Percentiles rank a stretch among this genome's conserved stretches.
These are phyloP conservation scores for Aspergillus cejpii DNA, from an alignment of 2,329 filamentous ascomycete genomes.

Conservation along the genomic window DNA sequence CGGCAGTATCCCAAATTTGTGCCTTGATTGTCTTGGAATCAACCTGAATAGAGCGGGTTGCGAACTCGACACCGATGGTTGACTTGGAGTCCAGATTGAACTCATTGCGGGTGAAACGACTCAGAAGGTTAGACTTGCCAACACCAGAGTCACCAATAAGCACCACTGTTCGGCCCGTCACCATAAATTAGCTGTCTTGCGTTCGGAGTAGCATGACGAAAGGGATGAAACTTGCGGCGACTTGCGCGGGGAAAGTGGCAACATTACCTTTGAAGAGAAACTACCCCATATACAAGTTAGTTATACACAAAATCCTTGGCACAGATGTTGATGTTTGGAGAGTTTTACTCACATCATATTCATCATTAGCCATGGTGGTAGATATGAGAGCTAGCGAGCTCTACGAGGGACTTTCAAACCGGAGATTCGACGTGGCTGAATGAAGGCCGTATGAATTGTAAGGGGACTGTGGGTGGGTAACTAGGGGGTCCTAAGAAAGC, in stretches of 20 bases:
- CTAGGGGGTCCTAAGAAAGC: slow-evolving; percentile 11
- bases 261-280: slow-evolving; percentile 95
- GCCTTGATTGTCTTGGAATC: slow-evolving; percentile 99
- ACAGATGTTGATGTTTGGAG: neutral
- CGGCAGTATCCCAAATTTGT: slow-evolving; percentile 99
- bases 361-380: slow-evolving; percentile 88
- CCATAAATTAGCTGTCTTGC: slow-evolving; percentile 15
- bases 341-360: slow-evolving; percentile 85
- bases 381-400: slow-evolving; percentile 19
- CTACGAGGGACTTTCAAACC: slow-evolving; percentile 19
- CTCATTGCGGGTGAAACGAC: slow-evolving; percentile 98
- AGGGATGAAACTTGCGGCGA: slow-evolving; percentile 17
- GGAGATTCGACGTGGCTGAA: slow-evolving; percentile 17
- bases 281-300: slow-evolving; percentile 45
- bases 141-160: slow-evolving; percentile 98
- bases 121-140: slow-evolving; percentile 99
- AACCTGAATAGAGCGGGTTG: slow-evolving; percentile 96
- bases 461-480: slow-evolving; percentile 8
- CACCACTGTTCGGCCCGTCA: slow-evolving; percentile 59
- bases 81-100: slow-evolving; percentile 99
- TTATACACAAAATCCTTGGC: neutral
- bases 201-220: slow-evolving; percentile 8
- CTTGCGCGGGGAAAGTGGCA: slow-evolving; percentile 20
- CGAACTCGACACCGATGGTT: slow-evolving; percentile 98
- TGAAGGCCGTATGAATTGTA: slow-evolving; percentile 15